Evolutionary conservation across 352 stramenopile genomes (phyloP).

Genomic region (Pythium vanterpoolii): DNA sequence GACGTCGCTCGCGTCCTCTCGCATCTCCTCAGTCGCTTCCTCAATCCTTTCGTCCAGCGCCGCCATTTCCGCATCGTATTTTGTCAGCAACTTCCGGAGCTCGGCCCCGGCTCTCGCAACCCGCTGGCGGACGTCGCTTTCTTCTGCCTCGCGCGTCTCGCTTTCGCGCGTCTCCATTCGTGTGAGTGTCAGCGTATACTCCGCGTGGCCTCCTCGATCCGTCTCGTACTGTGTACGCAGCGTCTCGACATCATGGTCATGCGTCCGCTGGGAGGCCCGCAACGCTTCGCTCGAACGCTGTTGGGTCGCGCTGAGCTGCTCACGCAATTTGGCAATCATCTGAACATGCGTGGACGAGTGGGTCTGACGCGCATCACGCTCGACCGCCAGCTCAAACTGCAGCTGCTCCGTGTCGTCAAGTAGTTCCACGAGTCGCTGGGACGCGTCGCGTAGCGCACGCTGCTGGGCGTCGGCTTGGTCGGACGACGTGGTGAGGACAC

Average conservation of each 20-base stretch:
- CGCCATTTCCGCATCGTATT: slow-evolving; percentile 51
- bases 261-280: slow-evolving; percentile 27
- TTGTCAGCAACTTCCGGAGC: slow-evolving; percentile 38
- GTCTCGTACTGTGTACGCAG: slow-evolving; percentile 36
- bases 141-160: slow-evolving; percentile 41
- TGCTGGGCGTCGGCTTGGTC: slow-evolving; percentile 52
- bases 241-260: slow-evolving; percentile 46
- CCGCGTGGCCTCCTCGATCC: slow-evolving; percentile 25
- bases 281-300: slow-evolving; percentile 37
- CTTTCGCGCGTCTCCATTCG: slow-evolving; percentile 29
- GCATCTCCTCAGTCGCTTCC: slow-evolving; percentile 28
- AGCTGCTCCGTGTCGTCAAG: slow-evolving; percentile 66
- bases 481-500: slow-evolving; percentile 35
- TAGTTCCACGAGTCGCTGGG: slow-evolving; percentile 49
- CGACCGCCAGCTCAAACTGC: slow-evolving; percentile 47
- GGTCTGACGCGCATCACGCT: slow-evolving; percentile 29
- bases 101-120: slow-evolving; percentile 34
- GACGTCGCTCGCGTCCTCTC: slow-evolving; percentile 30
- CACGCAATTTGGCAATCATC: slow-evolving; percentile 35
- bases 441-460: slow-evolving; percentile 37
- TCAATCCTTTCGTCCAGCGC: slow-evolving; percentile 43
- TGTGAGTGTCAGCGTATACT: slow-evolving; percentile 33
- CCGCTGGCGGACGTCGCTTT: slow-evolving; percentile 51
- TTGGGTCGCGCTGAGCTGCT: slow-evolving; percentile 45
- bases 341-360: slow-evolving; percentile 31